Conservation (phyloP, 2,329 filamentous ascomycete species). For the Cercospora sp. region DNA sequence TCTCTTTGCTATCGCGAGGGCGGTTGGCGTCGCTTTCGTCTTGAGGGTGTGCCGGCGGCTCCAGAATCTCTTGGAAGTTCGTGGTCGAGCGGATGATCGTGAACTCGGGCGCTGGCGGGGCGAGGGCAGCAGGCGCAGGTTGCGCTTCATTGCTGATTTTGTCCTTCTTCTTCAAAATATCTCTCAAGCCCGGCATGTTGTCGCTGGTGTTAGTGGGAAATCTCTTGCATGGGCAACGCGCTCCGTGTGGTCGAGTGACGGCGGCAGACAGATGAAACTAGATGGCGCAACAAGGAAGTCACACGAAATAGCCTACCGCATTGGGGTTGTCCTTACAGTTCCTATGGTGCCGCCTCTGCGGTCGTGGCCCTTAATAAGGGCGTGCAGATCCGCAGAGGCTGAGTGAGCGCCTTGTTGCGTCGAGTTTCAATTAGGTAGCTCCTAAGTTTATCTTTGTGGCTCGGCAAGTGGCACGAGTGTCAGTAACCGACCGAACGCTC, state of each 20-base stretch:
- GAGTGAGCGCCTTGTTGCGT: constrained; percentile 2
- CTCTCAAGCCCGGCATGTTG: constrained; percentile 58
- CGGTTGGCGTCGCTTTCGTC: constrained; percentile 40
- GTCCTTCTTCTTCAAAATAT: constrained; percentile 64
- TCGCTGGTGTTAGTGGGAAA: neutral
- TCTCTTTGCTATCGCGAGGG: constrained; percentile 20
- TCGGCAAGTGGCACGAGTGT: neutral
- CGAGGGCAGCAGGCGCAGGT: neutral
- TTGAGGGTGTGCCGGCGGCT: constrained; percentile 59
- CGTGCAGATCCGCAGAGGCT: constrained; percentile 10
- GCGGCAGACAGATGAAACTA: neutral
- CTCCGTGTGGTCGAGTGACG: neutral
- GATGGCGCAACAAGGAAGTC: constrained; percentile 3
- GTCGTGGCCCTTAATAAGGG: neutral
- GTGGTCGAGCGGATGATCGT: constrained; percentile 86
- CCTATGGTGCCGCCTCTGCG: neutral
- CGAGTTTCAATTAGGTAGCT: neutral
- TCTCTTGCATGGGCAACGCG: neutral
- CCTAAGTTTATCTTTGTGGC: neutral
- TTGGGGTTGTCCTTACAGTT: neutral
- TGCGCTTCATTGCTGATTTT: constrained; percentile 46
- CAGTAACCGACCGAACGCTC: neutral
- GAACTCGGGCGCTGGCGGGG: constrained; percentile 60
- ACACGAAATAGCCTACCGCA: constrained; percentile 8
- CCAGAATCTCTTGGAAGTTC: constrained; percentile 72